Percentiles rank a stretch among this genome's conserved stretches.
These are phyloP conservation scores for Erythrophleum ivorense DNA, from an alignment of 331 rosid genomes.

Conservation along the genomic window DNA sequence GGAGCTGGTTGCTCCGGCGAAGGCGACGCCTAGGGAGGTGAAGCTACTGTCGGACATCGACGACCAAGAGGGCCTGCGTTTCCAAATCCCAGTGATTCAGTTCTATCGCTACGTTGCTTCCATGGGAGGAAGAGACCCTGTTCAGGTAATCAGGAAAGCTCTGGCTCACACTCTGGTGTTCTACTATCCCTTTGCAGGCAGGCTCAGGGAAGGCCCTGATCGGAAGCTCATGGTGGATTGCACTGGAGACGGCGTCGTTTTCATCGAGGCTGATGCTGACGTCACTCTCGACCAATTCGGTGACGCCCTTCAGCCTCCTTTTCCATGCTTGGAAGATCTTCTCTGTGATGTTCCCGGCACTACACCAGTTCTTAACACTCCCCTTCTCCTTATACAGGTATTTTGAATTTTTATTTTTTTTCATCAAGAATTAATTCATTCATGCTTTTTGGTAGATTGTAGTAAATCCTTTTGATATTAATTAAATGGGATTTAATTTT, in stretches of 20 bases:
- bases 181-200: conserved; percentile 10
- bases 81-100: conserved; percentile 13
- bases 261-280: conserved; percentile 19
- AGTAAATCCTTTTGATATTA: too few species aligned
- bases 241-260: neutral
- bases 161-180: conserved; percentile 3
- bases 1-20: neutral
- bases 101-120: neutral
- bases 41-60: neutral
- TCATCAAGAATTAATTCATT: too few species aligned
- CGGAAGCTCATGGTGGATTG: conserved; percentile 15
- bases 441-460: too few species aligned
- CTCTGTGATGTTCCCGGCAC: neutral
- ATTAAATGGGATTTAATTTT: too few species aligned
- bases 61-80: conserved; percentile 1
- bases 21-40: neutral
- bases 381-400: conserved; percentile 20
- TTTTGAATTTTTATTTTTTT: neutral
- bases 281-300: neutral
- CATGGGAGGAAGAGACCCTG: conserved; percentile 5
- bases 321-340: conserved; percentile 10
- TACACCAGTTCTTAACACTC: neutral
- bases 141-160: neutral
- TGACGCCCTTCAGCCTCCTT: conserved; percentile 19
- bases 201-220: neutral